These are phyloP conservation scores for Boletus sp. DNA, from an alignment of 768 basidiomycete genomes.

Conservation along the genomic window DNA sequence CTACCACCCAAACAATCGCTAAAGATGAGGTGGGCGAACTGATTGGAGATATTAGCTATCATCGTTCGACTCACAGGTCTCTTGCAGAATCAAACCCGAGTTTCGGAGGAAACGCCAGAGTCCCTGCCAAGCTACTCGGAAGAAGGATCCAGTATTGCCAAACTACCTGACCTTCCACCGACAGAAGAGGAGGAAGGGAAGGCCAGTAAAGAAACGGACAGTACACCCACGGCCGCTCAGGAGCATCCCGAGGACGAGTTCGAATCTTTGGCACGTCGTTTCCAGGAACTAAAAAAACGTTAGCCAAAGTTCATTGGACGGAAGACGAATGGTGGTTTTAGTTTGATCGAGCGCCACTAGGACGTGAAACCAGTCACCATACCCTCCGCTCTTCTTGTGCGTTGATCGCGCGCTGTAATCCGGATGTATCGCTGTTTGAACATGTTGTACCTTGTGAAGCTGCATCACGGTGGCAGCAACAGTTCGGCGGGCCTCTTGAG, in stretches of 20 bases:
- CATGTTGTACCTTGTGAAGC: slow-evolving; percentile 5
- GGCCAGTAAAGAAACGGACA: slow-evolving; percentile 5
- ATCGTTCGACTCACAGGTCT: slow-evolving; percentile 1
- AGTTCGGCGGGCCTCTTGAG: background rate
- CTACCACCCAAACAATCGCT: slow-evolving; percentile 25
- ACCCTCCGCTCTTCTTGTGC: background rate
- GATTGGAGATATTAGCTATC: slow-evolving; percentile 32
- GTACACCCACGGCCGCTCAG: slow-evolving; percentile 4
- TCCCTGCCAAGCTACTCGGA: slow-evolving; percentile 29
- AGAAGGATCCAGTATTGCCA: slow-evolving; percentile 25
- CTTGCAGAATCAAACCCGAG: slow-evolving; percentile 7
- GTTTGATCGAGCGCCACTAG: background rate
- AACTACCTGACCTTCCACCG: slow-evolving; percentile 51
- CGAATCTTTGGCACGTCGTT: slow-evolving; percentile 71
- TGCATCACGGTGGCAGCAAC: background rate
- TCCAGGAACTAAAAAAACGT: slow-evolving; percentile 84
- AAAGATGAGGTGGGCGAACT: slow-evolving; percentile 34
- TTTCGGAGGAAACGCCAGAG: slow-evolving; percentile 10
- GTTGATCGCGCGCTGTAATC: slow-evolving; percentile 5
- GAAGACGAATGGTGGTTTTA: background rate
- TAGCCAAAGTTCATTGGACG: slow-evolving; percentile 28
- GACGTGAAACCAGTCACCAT: slow-evolving; percentile 8
- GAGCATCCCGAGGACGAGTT: slow-evolving; percentile 60
- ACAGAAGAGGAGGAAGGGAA: slow-evolving; percentile 44
- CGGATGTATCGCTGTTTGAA: slow-evolving; percentile 5